A percentile compares a stretch with the other conserved stretches of the same genome.
These are phyloP conservation scores for Backusella circina DNA, from an alignment of 192 early-diverging fungal species.

Conservation along the genomic window DNA sequence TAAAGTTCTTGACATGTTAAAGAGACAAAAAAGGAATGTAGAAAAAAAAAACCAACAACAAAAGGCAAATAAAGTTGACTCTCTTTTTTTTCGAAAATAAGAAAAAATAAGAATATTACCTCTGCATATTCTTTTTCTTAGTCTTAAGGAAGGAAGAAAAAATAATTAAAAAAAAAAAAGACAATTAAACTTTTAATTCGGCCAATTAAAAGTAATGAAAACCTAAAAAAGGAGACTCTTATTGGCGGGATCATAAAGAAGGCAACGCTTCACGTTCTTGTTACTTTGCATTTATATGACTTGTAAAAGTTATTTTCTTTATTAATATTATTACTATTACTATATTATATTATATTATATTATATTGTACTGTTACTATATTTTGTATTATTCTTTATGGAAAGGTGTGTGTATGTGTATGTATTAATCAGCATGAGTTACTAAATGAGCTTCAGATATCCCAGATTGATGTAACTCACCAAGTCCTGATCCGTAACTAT, in stretches of 20 bases:
- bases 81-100: neutral
- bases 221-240: neutral
- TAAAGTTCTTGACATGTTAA: neutral
- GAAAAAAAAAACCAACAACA: neutral
- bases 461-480: neutral
- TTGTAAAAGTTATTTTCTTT: neutral
- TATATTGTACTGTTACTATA: no score
- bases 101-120: neutral
- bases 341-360: neutral
- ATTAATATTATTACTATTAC: neutral
- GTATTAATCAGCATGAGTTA: neutral
- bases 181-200: neutral
- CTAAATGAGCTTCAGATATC: neutral
- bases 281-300: neutral
- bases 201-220: neutral
- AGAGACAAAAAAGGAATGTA: neutral
- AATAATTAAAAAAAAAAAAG: neutral
- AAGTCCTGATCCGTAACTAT: neutral
- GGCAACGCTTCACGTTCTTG: neutral
- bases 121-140: neutral
- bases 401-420: neutral
- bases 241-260: neutral
- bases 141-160: neutral
- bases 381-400: neutral
- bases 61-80: neutral